phyloP scores from a whole-genome alignment of 495 filamentous ascomycete species.

The Aspergillus affinis region DNA sequence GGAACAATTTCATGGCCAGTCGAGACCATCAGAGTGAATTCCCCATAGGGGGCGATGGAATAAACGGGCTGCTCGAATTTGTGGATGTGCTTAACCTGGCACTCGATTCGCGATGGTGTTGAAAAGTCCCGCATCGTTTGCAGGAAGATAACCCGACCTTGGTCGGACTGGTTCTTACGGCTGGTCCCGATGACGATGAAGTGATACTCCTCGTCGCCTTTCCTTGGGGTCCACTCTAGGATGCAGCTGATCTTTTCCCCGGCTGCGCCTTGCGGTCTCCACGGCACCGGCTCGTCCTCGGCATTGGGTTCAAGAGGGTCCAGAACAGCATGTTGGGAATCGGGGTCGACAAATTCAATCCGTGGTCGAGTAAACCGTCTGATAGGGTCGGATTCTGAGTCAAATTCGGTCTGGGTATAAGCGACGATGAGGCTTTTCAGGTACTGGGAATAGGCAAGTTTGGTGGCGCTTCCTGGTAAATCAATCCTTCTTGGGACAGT shows the following conservation, averaged over 20 bases:
- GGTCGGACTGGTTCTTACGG: slow-evolving; percentile 26
- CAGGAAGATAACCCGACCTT: slow-evolving; percentile 39
- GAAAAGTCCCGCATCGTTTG: slow-evolving; percentile 28
- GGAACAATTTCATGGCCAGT: slow-evolving; percentile 39
- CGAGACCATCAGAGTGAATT: slow-evolving; percentile 39
- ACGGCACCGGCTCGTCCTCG: slow-evolving; percentile 16
- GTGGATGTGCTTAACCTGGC: slow-evolving; percentile 39
- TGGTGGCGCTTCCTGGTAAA: slow-evolving; percentile 43
- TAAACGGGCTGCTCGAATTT: slow-evolving; percentile 38
- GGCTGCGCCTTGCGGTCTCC: slow-evolving; percentile 36
- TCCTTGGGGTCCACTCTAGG: slow-evolving; percentile 48
- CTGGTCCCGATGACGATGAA: slow-evolving; percentile 47
- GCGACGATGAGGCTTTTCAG: slow-evolving; percentile 44
- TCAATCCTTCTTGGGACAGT: slow-evolving; percentile 45
- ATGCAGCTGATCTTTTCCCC: slow-evolving; percentile 52
- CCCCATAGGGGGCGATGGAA: slow-evolving; percentile 42
- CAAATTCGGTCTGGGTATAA: slow-evolving; percentile 29
- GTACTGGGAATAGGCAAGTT: slow-evolving; percentile 40
- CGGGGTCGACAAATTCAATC: slow-evolving; percentile 45
- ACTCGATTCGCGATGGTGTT: slow-evolving; percentile 32
- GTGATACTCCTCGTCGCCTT: slow-evolving; percentile 43
- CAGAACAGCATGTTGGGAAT: slow-evolving; percentile 29
- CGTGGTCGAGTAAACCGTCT: slow-evolving; percentile 32
- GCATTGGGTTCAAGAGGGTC: slow-evolving; percentile 7
- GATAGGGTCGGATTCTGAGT: slow-evolving; percentile 24